Base-by-base conservation (phyloP, 1,139 yeast species). In the Protomyces inouyei region DNA sequence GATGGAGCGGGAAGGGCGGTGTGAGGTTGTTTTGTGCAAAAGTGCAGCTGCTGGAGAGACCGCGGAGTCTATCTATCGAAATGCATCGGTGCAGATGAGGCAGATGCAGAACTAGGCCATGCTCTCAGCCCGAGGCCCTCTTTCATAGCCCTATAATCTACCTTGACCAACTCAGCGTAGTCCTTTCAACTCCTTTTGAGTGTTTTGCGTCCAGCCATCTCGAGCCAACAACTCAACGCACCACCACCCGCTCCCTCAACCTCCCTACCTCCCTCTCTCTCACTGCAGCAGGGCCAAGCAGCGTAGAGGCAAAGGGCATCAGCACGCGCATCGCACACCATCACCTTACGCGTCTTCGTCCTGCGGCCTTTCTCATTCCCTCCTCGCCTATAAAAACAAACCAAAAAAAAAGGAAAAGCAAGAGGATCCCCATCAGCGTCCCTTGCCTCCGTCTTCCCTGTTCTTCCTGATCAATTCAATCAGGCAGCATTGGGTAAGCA, bases 41-140 rank as follows among this genome's bases (percentile, higher is more conserved):
- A 52, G 57, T 38, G 57, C 57, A 23, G 35, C 52, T 28, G 35
- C 25, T 25, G 63, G 63, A 23, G 63, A 59, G 12, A 51, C 63
- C 25, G 32, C 54, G 35, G 63, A 59, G 53, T 52, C 43, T n/a
- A 35, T 59, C 32, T 48, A 59, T 9, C n/a, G 28, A 9, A 32
- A 37, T 3, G 63, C 48, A 21, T 16, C 25, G 9, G 25, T 18
- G 12, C 25, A 43, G 48, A 43, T 43, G 48, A 38, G 16, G 43
- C 43, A 16, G 43, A 4, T 38, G 14, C 16, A 28, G 32, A 28
- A 28, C 32, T 28, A 28, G 32, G 1, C 9, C 32, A 28, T 6
- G 32, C 8, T 28, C 32, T 28, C 32, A 28, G 32, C 32, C 8
- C 32, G 32, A 6, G 8, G 32, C 32, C 32, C 32, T 28, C 32